phyloP scores from a whole-genome alignment of 1,284 basidiomycete species.

The Puccinia brachypodii region DNA sequence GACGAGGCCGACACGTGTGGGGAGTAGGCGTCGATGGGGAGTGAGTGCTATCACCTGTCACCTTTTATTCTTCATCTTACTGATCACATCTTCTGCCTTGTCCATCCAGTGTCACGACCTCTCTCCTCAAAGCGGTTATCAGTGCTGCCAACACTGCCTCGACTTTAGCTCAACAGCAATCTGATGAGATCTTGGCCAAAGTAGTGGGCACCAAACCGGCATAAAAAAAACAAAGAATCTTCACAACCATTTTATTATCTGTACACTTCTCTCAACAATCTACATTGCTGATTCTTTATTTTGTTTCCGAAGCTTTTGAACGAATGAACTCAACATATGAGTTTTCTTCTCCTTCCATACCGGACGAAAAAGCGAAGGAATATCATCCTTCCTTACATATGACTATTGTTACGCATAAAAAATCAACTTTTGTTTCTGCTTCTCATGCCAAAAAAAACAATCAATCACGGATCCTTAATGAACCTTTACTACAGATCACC shows the following conservation, averaged over 20 bases:
- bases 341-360: too few species aligned
- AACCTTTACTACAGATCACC: too few species aligned
- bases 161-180: slow-evolving; percentile 32
- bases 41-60: slow-evolving; percentile 6
- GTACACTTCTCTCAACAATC: not conserved
- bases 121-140: slow-evolving; percentile 38
- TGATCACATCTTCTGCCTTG: not conserved
- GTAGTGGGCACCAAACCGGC: not conserved
- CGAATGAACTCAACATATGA: too few species aligned
- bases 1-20: slow-evolving; percentile 40
- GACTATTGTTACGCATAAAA: too few species aligned
- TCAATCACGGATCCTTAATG: too few species aligned
- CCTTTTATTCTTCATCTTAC: not conserved
- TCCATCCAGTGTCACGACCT: slow-evolving; percentile 30
- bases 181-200: slow-evolving; percentile 33
- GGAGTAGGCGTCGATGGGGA: slow-evolving; percentile 42
- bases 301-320: not conserved
- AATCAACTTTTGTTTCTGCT: too few species aligned
- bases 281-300: not conserved
- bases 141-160: slow-evolving; percentile 39
- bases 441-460: too few species aligned
- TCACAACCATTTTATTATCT: not conserved
- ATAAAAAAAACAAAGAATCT: not conserved
- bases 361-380: too few species aligned
- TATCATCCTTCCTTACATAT: too few species aligned